Evolutionary conservation across 2,329 filamentous ascomycete genomes (phyloP), one percentile per base, ranked within the genome.

Genomic region (Geoglossum cookeanum): DNA sequence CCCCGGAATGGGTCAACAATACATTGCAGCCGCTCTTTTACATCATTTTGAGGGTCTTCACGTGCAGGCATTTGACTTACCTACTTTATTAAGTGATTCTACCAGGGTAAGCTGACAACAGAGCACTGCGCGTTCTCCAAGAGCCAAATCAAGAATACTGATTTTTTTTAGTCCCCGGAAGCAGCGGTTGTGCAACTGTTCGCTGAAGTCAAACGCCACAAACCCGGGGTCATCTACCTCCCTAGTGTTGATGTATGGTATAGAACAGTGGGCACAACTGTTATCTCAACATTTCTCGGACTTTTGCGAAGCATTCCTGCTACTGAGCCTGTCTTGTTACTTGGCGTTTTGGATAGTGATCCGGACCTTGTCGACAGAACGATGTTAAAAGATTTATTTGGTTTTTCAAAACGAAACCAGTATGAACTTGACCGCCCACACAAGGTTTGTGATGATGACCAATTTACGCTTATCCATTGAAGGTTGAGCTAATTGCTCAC

Each of bases 201-300:
- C 66, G 83, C 87, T 0, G 92, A 97, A 71, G 87, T 94, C 42
- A 87, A 91, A 68, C 83, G 90, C 42, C 89, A 96, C 67, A 96
- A 95, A 68, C 92, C 92, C 0, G 94, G 89, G 67, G 87, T 97
- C 42, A 92, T 98, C 55, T 97, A 90, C 69, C 85, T 98, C 48
- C 91, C 92, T 1, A 84, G 89, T 62, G 80, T 97, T 54, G 86
- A 95, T 62, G 78, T 84, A 6, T 98, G 92, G 92, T 91, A 88
- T 66, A 71, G 78, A 11, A 83, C 85, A 0, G 72, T 88, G 44
- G 80, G 83, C 2, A 71, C 72, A 11, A 67, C 75, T 13, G 78
- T 80, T 3, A 80, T 94, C 57, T 83, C 83, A 37, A 92, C 88
- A 0, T 96, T 98, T 69, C 76, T 84, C 59, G 84, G 86, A 7